Evolutionary conservation across 331 rosid species (phyloP).

Genomic region (Quercus tomentella): DNA sequence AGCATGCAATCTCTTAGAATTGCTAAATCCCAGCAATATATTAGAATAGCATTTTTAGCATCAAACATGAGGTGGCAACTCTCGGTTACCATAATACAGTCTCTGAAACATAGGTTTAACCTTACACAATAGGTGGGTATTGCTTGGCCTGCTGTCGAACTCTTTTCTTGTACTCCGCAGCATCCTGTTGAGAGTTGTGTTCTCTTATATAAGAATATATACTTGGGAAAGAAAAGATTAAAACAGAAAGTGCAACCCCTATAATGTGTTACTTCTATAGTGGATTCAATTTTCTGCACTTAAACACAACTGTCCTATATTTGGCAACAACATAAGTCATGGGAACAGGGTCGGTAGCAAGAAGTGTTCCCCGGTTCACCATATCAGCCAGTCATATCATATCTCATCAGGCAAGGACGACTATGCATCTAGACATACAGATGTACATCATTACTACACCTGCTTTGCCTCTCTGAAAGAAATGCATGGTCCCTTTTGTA

Average conservation of each 20-base stretch:
- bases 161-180: constrained; percentile 72
- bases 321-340: not conserved
- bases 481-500: not conserved
- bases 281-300: not conserved
- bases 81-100: constrained; percentile 31
- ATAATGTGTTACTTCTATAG: not conserved
- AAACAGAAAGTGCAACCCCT: not conserved
- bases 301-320: constrained; percentile 5
- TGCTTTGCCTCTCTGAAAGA: not conserved
- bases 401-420: not conserved
- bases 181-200: constrained; percentile 53
- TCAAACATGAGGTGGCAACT: constrained; percentile 30
- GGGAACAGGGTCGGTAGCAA: not conserved
- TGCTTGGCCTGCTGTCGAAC: constrained; percentile 90
- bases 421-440: not conserved
- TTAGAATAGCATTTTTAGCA: constrained; percentile 22
- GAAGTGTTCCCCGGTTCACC: not conserved
- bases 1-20: constrained; percentile 35
- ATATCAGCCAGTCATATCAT: not conserved
- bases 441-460: constrained; percentile 1
- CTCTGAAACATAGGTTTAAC: constrained; percentile 29
- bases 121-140: constrained; percentile 75
- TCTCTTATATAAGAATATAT: constrained; percentile 2
- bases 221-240: not conserved
- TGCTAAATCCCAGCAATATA: constrained; percentile 21